A percentile compares a stretch with the other conserved stretches of the same genome.
These are phyloP conservation scores for Helminthosporium solani DNA, from an alignment of 2,329 filamentous ascomycete genomes.

Conservation along the genomic window DNA sequence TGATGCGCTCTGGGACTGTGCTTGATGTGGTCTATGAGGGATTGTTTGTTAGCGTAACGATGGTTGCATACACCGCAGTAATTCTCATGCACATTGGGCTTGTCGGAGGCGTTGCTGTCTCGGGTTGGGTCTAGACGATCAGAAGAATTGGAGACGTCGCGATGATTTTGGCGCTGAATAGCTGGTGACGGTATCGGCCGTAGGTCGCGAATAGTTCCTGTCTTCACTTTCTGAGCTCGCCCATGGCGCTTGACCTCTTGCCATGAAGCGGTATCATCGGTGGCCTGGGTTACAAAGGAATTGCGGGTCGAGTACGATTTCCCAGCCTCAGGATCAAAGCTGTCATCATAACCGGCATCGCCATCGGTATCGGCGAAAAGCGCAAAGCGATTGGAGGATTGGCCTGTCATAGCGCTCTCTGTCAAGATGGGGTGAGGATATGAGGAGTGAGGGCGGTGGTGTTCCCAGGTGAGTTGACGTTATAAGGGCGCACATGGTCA, in stretches of 20 bases:
- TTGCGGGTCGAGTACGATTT: constrained; percentile 9
- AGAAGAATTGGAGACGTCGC: constrained; percentile 10
- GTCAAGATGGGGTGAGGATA: neutral
- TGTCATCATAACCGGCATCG: too few relatives aligned
- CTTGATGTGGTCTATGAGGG: constrained; percentile 30
- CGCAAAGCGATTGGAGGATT: constrained; percentile 26
- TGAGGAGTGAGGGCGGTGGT: neutral
- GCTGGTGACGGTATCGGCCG: neutral
- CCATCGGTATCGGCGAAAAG: constrained; percentile 21
- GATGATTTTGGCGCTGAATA: constrained; percentile 2
- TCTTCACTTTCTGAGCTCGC: constrained; percentile 1
- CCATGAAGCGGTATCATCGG: constrained; percentile 26
- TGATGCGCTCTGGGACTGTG: constrained; percentile 21
- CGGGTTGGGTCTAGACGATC: constrained; percentile 10
- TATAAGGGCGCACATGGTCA: neutral
- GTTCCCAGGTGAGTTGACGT: neutral
- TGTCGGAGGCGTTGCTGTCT: constrained; percentile 10
- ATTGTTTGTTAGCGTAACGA: constrained; percentile 23
- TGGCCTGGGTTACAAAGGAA: constrained; percentile 25
- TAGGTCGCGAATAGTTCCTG: constrained; percentile 12
- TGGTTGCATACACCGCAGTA: constrained; percentile 37
- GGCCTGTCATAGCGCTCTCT: constrained; percentile 14
- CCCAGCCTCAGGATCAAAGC: constrained; percentile 3
- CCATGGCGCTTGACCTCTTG: constrained; percentile 28
- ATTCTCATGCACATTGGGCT: constrained; percentile 24